Conservation (phyloP, 305 asterid genomes). For the Fraxinus floribunda region DNA sequence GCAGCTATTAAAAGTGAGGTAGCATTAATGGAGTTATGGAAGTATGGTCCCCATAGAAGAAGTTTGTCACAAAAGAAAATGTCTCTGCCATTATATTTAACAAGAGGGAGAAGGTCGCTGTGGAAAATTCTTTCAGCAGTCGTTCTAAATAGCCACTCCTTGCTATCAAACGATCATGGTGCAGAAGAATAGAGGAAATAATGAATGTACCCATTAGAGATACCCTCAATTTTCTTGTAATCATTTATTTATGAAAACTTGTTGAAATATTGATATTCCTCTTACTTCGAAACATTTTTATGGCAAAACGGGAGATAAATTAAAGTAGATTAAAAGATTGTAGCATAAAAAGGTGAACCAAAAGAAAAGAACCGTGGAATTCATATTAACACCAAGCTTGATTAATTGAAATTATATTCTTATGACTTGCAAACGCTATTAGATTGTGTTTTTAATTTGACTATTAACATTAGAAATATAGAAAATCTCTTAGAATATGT, state of each 20-base stretch:
- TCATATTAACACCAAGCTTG: not conserved
- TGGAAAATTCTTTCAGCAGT: constrained; percentile 42
- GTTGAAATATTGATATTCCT: not conserved
- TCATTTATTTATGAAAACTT: not conserved
- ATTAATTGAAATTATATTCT: not conserved
- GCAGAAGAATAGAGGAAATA: not conserved
- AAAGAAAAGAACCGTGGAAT: not conserved
- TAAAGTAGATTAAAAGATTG: not conserved
- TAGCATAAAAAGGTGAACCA: not conserved
- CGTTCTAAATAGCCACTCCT: constrained; percentile 58
- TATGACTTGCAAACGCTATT: not conserved
- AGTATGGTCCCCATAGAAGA: constrained; percentile 60
- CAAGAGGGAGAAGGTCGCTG: constrained; percentile 74
- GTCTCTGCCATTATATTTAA: constrained; percentile 70
- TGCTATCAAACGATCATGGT: constrained; percentile 56
- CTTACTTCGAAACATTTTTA: no score
- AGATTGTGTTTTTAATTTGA: not conserved
- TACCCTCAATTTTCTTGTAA: no score
- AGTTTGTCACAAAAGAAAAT: constrained; percentile 58
- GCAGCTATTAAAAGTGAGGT: constrained; percentile 74
- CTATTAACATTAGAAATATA: not conserved
- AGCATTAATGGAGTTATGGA: constrained; percentile 66
- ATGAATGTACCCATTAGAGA: not conserved
- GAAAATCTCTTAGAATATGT: not conserved
- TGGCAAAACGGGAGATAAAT: no score